Evolutionary conservation across 352 stramenopile genomes (phyloP), one percentile per base, ranked within the genome.

Genomic region (Globisporangium heterothallicum): DNA sequence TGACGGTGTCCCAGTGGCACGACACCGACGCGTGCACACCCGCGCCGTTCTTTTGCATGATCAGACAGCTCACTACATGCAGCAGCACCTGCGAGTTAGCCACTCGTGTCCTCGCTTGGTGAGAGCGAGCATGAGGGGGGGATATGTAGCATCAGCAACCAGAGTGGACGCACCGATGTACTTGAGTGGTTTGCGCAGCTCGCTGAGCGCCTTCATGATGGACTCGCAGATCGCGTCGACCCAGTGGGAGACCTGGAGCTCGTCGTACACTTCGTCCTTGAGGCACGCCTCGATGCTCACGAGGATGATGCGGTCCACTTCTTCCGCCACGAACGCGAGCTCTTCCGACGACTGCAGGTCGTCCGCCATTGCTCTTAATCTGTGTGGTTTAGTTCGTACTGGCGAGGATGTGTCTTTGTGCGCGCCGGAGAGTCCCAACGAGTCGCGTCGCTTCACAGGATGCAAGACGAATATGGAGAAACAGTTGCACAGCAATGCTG

Each of bases 11-110:
- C 89, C 88, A 96, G 53, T 93, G 92, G 27, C 86, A 95, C 12
- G 84, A 95, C 42, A 97, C 79, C 10, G 83, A 74, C 8, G 86
- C 70, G 56, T 97, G 89, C 10, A 97, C 69, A 16, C 90, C 90
- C 2, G 90, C 88, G 43, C 90, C 90, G 59, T 97, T 97, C 64
- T 96, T 97, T 63, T 97, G 90, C 79, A 97, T 96, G 63, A 97
- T 93, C 7, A 94, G 61, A 49, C 81, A 95, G 50, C 86, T 96
- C 36, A 97, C 85, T 78, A 58, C 29, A 56, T 13, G 8, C 16
- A 45, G 12, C 8, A 6, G 9, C 22, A 36, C n/a, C n/a, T n/a
- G n/a, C n/a, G n/a, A n/a, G n/a, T n/a, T n/a, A n/a, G n/a, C n/a
- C n/a, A n/a, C n/a, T n/a, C n/a, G n/a, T n/a, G n/a, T n/a, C n/a